These are phyloP conservation scores for Curvularia sp. DNA, from an alignment of 2,329 filamentous ascomycete genomes.

Conservation along the genomic window DNA sequence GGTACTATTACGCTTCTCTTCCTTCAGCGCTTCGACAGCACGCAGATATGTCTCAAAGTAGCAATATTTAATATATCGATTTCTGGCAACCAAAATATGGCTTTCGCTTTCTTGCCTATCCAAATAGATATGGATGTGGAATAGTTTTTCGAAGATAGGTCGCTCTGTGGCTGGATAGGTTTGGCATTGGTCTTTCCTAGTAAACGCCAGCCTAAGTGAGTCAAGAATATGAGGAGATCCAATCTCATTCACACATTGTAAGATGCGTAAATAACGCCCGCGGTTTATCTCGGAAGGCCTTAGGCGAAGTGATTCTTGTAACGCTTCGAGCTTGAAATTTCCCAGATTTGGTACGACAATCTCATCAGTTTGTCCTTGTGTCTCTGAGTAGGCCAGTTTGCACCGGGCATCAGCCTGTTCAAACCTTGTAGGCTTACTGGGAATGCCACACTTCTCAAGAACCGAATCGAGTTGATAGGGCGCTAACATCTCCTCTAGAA, in stretches of 20 bases:
- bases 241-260: slow-evolving; percentile 15
- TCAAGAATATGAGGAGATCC: slow-evolving; percentile 12
- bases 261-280: slow-evolving; percentile 6
- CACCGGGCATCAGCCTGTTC: background rate
- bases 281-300: slow-evolving; percentile 1
- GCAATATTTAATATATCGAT: slow-evolving; percentile 17
- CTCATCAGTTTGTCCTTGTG: slow-evolving; percentile 1
- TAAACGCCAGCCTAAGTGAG: slow-evolving; percentile 1
- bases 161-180: background rate
- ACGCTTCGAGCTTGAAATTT: background rate
- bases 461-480: slow-evolving; percentile 7
- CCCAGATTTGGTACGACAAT: slow-evolving; percentile 7
- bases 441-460: slow-evolving; percentile 7
- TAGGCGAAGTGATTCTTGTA: background rate
- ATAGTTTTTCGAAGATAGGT: slow-evolving; percentile 11
- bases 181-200: background rate
- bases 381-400: background rate
- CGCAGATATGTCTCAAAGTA: slow-evolving; percentile 17
- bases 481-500: slow-evolving; percentile 9
- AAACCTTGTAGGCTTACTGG: background rate
- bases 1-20: slow-evolving; percentile 5
- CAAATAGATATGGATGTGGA: slow-evolving; percentile 9
- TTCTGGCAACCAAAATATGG: slow-evolving; percentile 9
- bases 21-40: slow-evolving; percentile 12
- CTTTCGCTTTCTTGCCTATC: slow-evolving; percentile 11